Evolutionary conservation across 2,329 filamentous ascomycete species (phyloP), one percentile per base, ranked within the genome.

Genomic region (Fusarium decemcellulare): DNA sequence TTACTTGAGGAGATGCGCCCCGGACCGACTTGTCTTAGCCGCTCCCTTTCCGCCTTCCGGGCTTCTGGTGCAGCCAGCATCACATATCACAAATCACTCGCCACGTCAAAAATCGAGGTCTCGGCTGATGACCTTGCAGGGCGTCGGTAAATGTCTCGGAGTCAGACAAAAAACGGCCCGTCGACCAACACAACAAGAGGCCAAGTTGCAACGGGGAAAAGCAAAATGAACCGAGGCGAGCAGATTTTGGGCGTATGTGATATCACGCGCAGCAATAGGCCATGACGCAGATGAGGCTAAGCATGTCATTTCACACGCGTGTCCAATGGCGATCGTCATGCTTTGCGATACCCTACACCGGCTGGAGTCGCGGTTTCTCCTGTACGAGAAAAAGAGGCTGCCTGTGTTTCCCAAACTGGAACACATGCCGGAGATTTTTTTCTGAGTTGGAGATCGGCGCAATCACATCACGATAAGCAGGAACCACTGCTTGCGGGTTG

Each of bases 331-430:
- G 5, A 40, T 39, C n/a, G 30, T 23, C 12, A 30, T n/a, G n/a
- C 12, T 36, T 43, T 18, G 23, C 27, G 32, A 65, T 70, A 68
- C 63, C 67, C 67, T 64, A 60, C 23, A 60, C 14, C 42, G 47
- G 27, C 15, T 18, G 27, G 1, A 2, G 14, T 23, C 47, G 16
- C 27, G 15, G 11, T 10, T 40, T 34, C 30, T 53, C 23, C 5
- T 23, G 3, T 14, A 37, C 34, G 14, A 23, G 5, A 23, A 23
- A 59, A 27, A 62, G 59, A 60, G 59, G 63, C 34, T 70, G n/a
- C 34, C 39, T 61, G 43, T 27, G 40, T 62, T 52, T 47, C 30
- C 54, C 36, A 29, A 18, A 39, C 18, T 9, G 51, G 51, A 61
- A 64, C 5, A 9, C 18, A 29, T 9, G 18, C n/a, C 32, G 39